Evolutionary conservation across 192 early-diverging fungal species (phyloP).

Genomic region (Diversispora epigaea): DNA sequence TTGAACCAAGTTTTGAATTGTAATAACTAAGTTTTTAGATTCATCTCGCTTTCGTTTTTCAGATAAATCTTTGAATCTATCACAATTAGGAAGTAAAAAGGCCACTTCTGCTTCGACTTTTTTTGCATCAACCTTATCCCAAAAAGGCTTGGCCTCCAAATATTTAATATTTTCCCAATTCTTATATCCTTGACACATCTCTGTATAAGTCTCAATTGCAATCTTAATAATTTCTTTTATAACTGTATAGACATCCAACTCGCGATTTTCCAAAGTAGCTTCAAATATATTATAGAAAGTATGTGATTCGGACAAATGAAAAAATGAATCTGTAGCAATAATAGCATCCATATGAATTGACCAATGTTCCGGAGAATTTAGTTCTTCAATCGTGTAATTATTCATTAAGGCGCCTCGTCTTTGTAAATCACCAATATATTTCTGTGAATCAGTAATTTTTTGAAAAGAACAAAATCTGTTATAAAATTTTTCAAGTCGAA

Average conservation of each 20-base stretch:
- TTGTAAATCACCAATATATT: not conserved
- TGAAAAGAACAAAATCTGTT: not conserved
- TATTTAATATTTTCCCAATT: constrained; percentile 5
- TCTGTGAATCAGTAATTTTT: not conserved
- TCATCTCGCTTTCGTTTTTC: not conserved
- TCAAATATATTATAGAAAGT: not conserved
- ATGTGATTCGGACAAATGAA: not conserved
- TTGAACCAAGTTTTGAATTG: not conserved
- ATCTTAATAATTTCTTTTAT: not conserved
- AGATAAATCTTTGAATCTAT: not conserved
- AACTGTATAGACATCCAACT: not conserved
- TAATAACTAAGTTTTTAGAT: not conserved
- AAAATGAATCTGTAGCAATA: not conserved
- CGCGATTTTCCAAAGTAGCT: not conserved
- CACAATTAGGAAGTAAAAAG: not conserved
- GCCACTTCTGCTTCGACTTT: not conserved
- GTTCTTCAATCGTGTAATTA: not conserved
- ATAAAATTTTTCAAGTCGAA: not conserved
- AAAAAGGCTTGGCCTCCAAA: not conserved
- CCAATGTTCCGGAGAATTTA: not conserved
- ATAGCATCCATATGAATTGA: not conserved
- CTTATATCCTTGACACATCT: not conserved
- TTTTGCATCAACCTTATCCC: constrained; percentile 7
- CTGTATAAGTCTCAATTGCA: not conserved
- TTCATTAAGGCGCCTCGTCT: not conserved